Conservation (phyloP, 208 protist species). For the Trypanosoma congolense region DNA sequence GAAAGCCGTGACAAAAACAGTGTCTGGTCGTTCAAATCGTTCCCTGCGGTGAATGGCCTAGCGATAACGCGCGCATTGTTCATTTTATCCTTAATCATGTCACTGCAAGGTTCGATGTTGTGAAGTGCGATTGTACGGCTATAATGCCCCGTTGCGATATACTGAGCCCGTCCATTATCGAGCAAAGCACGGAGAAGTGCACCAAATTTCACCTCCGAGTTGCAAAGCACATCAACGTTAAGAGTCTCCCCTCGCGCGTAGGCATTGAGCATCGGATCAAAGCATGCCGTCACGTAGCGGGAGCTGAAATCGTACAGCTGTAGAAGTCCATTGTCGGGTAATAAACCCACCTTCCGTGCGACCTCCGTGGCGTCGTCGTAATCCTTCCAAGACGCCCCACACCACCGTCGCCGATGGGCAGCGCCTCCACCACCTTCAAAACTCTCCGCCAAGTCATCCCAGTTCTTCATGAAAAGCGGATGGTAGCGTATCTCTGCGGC, state of each 20-base stretch:
- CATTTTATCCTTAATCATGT: neutral
- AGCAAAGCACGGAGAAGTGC: slow-evolving; percentile 28
- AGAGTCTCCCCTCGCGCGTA: slow-evolving; percentile 59
- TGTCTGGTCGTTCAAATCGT: slow-evolving; percentile 78
- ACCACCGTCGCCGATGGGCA: slow-evolving; percentile 32
- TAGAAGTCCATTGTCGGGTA: slow-evolving; percentile 20
- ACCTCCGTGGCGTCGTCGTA: slow-evolving; percentile 65
- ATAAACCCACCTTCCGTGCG: slow-evolving; percentile 34
- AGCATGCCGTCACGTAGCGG: slow-evolving; percentile 59
- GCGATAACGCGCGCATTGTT: slow-evolving; percentile 27
- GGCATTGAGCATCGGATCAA: slow-evolving; percentile 65
- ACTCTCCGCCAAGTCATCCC: slow-evolving; percentile 58
- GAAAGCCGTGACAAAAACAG: slow-evolving; percentile 58
- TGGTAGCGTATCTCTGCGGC: slow-evolving; percentile 23
- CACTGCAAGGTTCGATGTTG: neutral
- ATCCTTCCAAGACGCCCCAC: slow-evolving; percentile 36
- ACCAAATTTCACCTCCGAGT: slow-evolving; percentile 70
- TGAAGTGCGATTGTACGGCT: slow-evolving; percentile 36
- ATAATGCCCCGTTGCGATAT: slow-evolving; percentile 80
- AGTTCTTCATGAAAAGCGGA: slow-evolving; percentile 66
- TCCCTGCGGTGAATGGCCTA: slow-evolving; percentile 40
- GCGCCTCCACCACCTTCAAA: slow-evolving; percentile 3
- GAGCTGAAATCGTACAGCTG: slow-evolving; percentile 35
- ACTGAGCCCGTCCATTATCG: slow-evolving; percentile 6
- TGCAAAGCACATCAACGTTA: slow-evolving; percentile 84